These are phyloP conservation scores for Colletotrichum euphorbiae DNA, from an alignment of 2,329 filamentous ascomycete genomes.

Conservation along the genomic window DNA sequence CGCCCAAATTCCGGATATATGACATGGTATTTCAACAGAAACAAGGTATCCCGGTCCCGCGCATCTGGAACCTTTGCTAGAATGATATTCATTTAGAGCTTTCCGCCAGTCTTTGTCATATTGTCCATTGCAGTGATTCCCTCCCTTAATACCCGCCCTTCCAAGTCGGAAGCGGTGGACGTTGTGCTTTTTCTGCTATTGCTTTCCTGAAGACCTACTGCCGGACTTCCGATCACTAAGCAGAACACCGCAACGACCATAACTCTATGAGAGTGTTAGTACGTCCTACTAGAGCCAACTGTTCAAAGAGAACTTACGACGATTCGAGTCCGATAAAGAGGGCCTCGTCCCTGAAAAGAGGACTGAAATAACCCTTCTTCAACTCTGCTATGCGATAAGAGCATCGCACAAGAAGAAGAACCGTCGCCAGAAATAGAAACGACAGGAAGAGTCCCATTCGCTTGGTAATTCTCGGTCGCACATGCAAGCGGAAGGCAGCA, in stretches of 20 bases:
- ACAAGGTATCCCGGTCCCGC: no score
- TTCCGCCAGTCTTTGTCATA: no score
- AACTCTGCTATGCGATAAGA: conserved; percentile 71
- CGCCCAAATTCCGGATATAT: no score
- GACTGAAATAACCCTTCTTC: conserved; percentile 64
- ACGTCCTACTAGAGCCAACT: no score
- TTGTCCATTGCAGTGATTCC: no score
- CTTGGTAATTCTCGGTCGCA: conserved; percentile 46
- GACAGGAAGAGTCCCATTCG: conserved; percentile 61
- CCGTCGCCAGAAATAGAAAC: conserved; percentile 61
- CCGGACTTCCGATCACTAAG: conserved; percentile 31
- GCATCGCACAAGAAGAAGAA: conserved; percentile 67
- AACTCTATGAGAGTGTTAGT: conserved; percentile 14
- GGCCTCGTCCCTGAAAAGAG: conserved; percentile 57
- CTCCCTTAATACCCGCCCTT: background rate
- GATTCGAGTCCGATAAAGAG: conserved; percentile 59
- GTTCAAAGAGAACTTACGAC: conserved; percentile 38
- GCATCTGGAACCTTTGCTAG: no score
- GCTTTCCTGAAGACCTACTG: conserved; percentile 7
- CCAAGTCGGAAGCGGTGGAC: background rate
- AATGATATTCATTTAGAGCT: no score
- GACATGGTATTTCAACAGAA: no score
- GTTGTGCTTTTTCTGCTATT: background rate
- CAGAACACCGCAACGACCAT: conserved; percentile 31
- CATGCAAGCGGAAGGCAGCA: conserved; percentile 42